Evolutionary conservation across 148 eudicot genomes (phyloP), one percentile per base, ranked within the genome.

Genomic region (Mesembryanthemum crystallinum): DNA sequence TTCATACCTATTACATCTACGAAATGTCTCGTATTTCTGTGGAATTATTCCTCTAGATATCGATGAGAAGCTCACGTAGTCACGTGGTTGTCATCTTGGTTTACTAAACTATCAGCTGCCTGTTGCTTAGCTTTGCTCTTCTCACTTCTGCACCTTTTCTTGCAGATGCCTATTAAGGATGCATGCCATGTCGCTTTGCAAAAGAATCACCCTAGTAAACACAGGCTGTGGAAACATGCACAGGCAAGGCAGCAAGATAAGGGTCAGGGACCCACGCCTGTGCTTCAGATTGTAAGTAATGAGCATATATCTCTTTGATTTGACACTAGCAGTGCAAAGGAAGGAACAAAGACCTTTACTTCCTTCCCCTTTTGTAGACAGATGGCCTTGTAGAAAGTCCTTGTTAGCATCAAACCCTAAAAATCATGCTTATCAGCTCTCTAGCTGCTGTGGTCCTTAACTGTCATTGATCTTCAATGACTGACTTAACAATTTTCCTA

Each of bases 161-260:
- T 69, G 64, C 89, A 95, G 99, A 88, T 95, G 99, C 99, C 99
- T 42, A 95, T 88, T 37, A 90, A 86, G 79, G 99, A 95, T 88
- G 99, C 99, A 43, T 95, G 99, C 78, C 99, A 95, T 74, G 97
- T 92, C 55, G 99, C 97, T 42, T 85, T 90, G 71, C 99, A 95
- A 82, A 86, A 75, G 85, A 89, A 83, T 81, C 88, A 90, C 75
- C 97, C 99, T 13, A 81, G 86, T 72, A 87, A 89, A 82, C 96
- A 95, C 69, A 86, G 87, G 84, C 87, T 95, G 8, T 95, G 99
- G 99, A 95, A 95, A 83, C 99, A 95, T 80, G 90, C 94, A 11
- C 90, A 88, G 84, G 94, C 99, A 81, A 92, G 97, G 65, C 91
- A 92, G 71, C 89, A 80, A 81, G 88, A 80, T 76, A 90, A 90